Percentiles rank a stretch among this genome's conserved stretches.
Evolutionary conservation across 495 filamentous ascomycete species (phyloP).

Genomic region (Filosporella fistucella): DNA sequence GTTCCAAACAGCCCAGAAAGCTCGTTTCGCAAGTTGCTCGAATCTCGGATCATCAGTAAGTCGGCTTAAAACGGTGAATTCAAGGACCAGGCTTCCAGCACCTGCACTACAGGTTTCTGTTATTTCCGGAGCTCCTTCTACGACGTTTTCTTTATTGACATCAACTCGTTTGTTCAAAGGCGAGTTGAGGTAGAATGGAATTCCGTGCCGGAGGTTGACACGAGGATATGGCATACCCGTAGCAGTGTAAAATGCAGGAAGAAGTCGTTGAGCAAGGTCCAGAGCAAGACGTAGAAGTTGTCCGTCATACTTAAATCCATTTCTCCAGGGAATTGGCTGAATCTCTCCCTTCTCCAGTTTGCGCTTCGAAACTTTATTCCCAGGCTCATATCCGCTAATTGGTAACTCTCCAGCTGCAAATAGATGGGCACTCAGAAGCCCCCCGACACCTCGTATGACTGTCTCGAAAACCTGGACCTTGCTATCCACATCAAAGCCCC

Average conservation of each 20-base stretch:
- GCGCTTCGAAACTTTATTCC: slow-evolving; percentile 4
- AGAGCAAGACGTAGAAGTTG: slow-evolving; percentile 81
- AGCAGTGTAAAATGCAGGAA: slow-evolving; percentile 83
- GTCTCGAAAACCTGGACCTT: slow-evolving; percentile 99
- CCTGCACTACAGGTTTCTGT: slow-evolving; percentile 97
- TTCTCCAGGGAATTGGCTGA: slow-evolving; percentile 58
- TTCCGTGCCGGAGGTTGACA: slow-evolving; percentile 87
- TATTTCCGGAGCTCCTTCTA: slow-evolving; percentile 37
- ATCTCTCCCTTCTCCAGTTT: slow-evolving; percentile 22
- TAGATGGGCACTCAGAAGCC: slow-evolving; percentile 85
- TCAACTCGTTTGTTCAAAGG: slow-evolving; percentile 51
- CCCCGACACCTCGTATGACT: slow-evolving; percentile 89
- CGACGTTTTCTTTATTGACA: slow-evolving; percentile 13
- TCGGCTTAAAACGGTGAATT: slow-evolving; percentile 86
- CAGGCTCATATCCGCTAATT: slow-evolving; percentile 69
- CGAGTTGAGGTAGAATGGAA: slow-evolving; percentile 84
- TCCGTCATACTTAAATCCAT: slow-evolving; percentile 80
- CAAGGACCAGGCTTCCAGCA: slow-evolving; percentile 87
- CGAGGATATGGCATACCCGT: slow-evolving; percentile 93
- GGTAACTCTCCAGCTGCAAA: slow-evolving; percentile 88
- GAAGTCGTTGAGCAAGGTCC: slow-evolving; percentile 75
- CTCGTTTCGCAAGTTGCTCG: slow-evolving; percentile 82
- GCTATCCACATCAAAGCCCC: slow-evolving; percentile 92
- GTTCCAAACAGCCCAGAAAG: slow-evolving; percentile 94
- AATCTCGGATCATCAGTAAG: slow-evolving; percentile 83